phyloP scores from a whole-genome alignment of 805 yeast species.

The Zygotorulaspora florentina region DNA sequence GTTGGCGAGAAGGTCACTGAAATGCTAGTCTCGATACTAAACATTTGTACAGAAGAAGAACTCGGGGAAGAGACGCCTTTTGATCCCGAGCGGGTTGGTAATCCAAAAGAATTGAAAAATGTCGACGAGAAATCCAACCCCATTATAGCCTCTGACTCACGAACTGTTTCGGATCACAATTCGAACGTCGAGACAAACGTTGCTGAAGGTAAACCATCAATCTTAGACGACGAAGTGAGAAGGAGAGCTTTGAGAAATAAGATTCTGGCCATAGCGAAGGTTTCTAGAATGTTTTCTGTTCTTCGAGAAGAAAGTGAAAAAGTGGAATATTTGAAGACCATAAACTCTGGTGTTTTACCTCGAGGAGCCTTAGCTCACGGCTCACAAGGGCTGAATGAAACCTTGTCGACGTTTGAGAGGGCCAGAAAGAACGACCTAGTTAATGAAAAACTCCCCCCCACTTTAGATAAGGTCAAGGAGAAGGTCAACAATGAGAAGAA shows the following conservation, averaged over 20 bases:
- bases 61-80: constrained; percentile 68
- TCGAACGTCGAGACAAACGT: constrained; percentile 5
- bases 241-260: constrained; percentile 71
- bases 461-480: constrained; percentile 52
- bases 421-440: constrained; percentile 74
- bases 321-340: constrained; percentile 70
- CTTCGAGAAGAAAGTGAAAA: constrained; percentile 84
- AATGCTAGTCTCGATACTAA: constrained; percentile 82
- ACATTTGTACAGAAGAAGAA: constrained; percentile 94
- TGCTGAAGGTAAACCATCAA: constrained; percentile 16
- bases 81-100: constrained; percentile 37
- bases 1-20: constrained; percentile 96
- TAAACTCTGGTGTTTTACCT: constrained; percentile 75
- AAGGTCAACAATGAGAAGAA: constrained; percentile 44
- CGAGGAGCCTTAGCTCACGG: constrained; percentile 84
- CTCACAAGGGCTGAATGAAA: constrained; percentile 66
- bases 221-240: constrained; percentile 30
- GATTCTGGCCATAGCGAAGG: constrained; percentile 93
- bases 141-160: no score
- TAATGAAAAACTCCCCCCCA: constrained; percentile 89
- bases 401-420: constrained; percentile 71
- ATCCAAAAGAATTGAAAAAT: constrained; percentile 14
- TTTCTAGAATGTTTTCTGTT: constrained; percentile 86
- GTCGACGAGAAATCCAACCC: not conserved
- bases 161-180: not conserved